These are phyloP conservation scores for Microstegium vimineum DNA, from an alignment of 176 grass and related monocot genomes.

Conservation along the genomic window DNA sequence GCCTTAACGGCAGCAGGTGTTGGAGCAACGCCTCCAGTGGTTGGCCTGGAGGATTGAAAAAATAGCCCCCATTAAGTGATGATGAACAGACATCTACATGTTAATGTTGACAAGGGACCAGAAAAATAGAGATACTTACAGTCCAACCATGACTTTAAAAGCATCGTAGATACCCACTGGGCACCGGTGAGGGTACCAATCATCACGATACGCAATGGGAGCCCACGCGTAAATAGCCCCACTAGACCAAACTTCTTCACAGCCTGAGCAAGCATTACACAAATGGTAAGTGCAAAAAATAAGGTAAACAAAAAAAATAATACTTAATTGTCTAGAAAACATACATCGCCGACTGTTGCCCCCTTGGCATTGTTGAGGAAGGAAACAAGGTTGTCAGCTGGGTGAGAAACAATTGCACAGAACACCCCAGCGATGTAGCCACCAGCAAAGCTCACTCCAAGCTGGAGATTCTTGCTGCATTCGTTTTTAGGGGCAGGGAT, in stretches of 20 bases:
- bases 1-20: slow-evolving; percentile 11
- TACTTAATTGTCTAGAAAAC: slow-evolving; percentile 13
- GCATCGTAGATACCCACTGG: slow-evolving; percentile 82
- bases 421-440: slow-evolving; percentile 75
- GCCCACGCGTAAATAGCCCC: slow-evolving; percentile 69
- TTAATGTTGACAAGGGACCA: background rate
- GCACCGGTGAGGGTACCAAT: slow-evolving; percentile 75
- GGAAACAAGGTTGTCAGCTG: slow-evolving; percentile 79
- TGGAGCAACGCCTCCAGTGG: slow-evolving; percentile 59
- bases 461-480: slow-evolving; percentile 76
- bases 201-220: slow-evolving; percentile 75
- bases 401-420: slow-evolving; percentile 75
- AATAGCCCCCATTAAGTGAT: background rate
- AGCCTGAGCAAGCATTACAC: slow-evolving; percentile 38
- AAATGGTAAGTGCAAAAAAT: background rate
- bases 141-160: slow-evolving; percentile 83
- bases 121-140: slow-evolving; percentile 55
- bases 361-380: slow-evolving; percentile 76
- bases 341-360: slow-evolving; percentile 61
- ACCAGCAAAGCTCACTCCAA: slow-evolving; percentile 73
- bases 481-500: slow-evolving; percentile 61
- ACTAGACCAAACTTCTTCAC: slow-evolving; percentile 72
- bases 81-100: background rate
- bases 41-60: slow-evolving; percentile 43
- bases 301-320: background rate